Conservation (phyloP, 2,329 filamentous ascomycete species). For the Venturia oleaginea region DNA sequence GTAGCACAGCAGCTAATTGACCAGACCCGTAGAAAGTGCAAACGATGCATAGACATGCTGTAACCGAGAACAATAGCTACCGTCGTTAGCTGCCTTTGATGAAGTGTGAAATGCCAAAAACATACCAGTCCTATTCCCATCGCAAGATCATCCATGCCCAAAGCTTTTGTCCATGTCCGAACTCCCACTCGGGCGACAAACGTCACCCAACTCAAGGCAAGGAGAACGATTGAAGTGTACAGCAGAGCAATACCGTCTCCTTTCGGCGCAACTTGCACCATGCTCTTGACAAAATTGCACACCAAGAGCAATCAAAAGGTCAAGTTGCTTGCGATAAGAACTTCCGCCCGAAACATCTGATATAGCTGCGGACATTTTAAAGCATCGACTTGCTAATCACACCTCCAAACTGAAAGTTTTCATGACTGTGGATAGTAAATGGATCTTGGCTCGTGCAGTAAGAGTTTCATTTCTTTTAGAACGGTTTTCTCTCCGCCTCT, state of each 20-base stretch:
- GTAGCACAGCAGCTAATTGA: not conserved
- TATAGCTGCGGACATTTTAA: not conserved
- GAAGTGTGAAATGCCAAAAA: not conserved
- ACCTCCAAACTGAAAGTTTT: not conserved
- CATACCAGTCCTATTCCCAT: not conserved
- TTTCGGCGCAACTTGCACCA: constrained; percentile 12
- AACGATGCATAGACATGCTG: not conserved
- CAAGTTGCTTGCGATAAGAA: not conserved
- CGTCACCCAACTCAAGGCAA: not conserved
- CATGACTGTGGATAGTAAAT: not conserved
- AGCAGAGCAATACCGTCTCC: not conserved
- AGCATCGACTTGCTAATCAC: not conserved
- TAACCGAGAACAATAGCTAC: not conserved
- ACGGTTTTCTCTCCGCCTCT: not conserved
- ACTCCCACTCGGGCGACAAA: not conserved
- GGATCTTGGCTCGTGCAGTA: not conserved
- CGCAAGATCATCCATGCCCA: not conserved
- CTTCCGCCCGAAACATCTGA: not conserved
- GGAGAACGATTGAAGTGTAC: not conserved
- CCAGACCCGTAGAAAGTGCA: not conserved
- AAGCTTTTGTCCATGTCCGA: not conserved
- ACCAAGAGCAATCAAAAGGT: not conserved
- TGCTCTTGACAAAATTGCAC: not conserved
- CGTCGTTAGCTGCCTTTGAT: not conserved
- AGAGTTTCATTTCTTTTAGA: not conserved